Percentiles rank a stretch among this genome's conserved stretches.
phyloP scores from a whole-genome alignment of 202 grass and related monocot genomes.

The Setaria viridis region DNA sequence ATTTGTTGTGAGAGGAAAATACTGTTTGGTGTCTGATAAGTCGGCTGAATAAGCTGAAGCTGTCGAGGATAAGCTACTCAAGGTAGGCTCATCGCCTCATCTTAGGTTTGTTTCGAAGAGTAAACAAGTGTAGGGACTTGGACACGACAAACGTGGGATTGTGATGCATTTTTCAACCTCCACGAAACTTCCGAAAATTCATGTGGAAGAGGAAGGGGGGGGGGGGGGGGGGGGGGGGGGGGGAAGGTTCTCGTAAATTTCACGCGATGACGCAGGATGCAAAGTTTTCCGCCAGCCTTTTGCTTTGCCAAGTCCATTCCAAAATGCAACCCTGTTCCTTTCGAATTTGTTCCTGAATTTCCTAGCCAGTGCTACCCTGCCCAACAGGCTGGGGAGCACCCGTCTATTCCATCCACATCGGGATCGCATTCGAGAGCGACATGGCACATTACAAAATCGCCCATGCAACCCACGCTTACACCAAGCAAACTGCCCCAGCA shows the following conservation, averaged over 20 bases:
- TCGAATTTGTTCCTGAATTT: neutral
- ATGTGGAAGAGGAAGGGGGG: neutral
- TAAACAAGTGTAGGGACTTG: no score
- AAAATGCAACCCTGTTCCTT: neutral
- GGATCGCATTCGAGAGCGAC: conserved; percentile 14
- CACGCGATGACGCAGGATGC: neutral
- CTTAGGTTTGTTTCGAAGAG: no score
- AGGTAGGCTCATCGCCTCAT: no score
- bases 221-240: no score
- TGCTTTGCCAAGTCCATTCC: neutral
- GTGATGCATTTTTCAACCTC: neutral
- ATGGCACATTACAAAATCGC: conserved; percentile 24
- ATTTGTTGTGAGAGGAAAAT: no score
- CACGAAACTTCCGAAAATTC: neutral
- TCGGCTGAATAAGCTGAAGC: no score
- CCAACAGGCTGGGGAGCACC: neutral
- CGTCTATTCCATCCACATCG: neutral
- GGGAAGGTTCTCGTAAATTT: neutral
- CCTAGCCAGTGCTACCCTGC: neutral
- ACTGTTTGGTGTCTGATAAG: no score
- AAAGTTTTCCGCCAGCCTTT: neutral
- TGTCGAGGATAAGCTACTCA: no score
- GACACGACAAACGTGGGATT: no score
- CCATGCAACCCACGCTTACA: neutral
- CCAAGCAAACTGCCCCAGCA: neutral